Base-by-base conservation (phyloP, 108 stramenopile genomes). In the Pseudonitzschia multiseries region DNA sequence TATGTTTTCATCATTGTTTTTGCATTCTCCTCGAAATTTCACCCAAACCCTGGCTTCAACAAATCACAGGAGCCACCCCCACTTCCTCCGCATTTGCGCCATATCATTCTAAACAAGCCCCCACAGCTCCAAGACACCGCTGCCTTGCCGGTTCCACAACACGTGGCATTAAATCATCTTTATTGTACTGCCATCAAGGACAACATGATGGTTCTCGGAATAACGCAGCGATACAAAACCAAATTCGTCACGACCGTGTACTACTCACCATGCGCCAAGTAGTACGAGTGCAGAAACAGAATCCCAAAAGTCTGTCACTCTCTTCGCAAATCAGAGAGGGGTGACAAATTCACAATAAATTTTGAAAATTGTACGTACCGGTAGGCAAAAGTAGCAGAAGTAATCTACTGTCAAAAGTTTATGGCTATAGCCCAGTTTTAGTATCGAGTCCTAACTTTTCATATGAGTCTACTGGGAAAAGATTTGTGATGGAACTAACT, bases 151-250 rank as follows among this genome's bases (percentile, higher is more conserved):
- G 91, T 95, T 56, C 99, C 99, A 31, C 96, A 98, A 79, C 97
- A 98, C 81, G 99, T 99, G 43, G 96, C 99, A 0, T 80, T 99
- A 66, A 98, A 98, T 83, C 99, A 99, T 79, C 81, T 99, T 65
- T 99, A 99, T 79, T 99, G 99, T 75, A 98, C 98, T 0, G 99
- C 99, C 57, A 99, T 98, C 62, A 96, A 95, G 77, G 99, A 98
- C 80, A 96, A 97, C 65, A 97, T 98, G 96, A 98, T 99, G 99
- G 99, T 98, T 18, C 82, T 98, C 71, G 98, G 98, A 56, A 95
- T 97, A 78, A 98, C 99, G 46, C 95, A 96, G 66, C 83, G 99
- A 28, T 98, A 93, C 91, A 91, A 92, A 73, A 91, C 92, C 28
- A 99, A 98, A 76, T 97, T 95, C 72, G 93, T 96, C 48, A 99